Conservation (phyloP, 345 rosid genomes). For the Gossypioides kirkii region DNA sequence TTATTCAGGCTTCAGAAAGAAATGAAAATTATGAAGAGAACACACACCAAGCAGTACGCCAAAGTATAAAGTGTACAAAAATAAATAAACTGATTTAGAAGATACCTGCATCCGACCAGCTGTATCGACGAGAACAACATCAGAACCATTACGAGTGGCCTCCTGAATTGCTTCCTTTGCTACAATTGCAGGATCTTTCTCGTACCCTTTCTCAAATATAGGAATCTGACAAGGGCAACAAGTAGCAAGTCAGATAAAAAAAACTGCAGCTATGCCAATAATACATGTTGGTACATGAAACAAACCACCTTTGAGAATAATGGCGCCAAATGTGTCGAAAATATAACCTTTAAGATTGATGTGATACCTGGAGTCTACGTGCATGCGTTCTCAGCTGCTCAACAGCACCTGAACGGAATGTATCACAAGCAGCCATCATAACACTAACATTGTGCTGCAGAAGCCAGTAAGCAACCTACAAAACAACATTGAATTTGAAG, state of each 20-base stretch:
- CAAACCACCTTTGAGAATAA: background rate
- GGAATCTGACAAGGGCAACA: slow-evolving; percentile 44
- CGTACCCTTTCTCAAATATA: slow-evolving; percentile 96
- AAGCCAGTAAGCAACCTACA: slow-evolving; percentile 78
- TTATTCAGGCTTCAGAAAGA: background rate
- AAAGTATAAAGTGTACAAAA: background rate
- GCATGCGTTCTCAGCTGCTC: slow-evolving; percentile 98
- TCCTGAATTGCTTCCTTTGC: slow-evolving; percentile 98
- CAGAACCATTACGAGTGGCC: slow-evolving; percentile 78
- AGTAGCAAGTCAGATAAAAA: background rate
- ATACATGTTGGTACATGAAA: background rate
- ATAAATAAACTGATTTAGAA: background rate
- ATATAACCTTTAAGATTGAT: background rate
- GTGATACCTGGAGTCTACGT: slow-evolving; percentile 65
- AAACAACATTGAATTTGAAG: background rate
- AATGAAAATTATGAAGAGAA: background rate
- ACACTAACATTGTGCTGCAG: slow-evolving; percentile 81
- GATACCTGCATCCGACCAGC: slow-evolving; percentile 77
- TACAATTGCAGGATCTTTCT: slow-evolving; percentile 94
- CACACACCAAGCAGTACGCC: background rate
- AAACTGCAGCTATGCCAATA: background rate
- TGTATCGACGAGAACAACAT: slow-evolving; percentile 97
- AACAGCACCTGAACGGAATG: slow-evolving; percentile 98
- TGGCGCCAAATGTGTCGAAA: background rate
- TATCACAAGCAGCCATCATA: slow-evolving; percentile 99